Base-by-base conservation (phyloP, 768 basidiomycete genomes). In the Heimioporus sp. region DNA sequence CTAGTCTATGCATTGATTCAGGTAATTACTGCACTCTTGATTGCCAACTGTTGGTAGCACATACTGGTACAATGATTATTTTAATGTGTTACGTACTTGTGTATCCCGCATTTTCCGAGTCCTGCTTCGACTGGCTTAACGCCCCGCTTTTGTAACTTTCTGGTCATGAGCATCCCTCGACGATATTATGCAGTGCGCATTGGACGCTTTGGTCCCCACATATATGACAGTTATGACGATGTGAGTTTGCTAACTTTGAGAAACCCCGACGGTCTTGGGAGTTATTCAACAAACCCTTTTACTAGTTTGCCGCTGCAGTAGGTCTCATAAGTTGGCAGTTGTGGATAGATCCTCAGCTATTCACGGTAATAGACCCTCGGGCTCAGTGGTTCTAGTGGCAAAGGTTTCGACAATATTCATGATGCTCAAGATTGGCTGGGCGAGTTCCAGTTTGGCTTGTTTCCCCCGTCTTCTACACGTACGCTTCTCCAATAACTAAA, bases 181-280 rank as follows among this genome's bases (percentile, higher is more conserved):
- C 63, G 60, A 19, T 73, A 68, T 49, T 72, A 72, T 51, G 71
- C 72, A 6, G 71, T 72, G 24, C 68, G 63, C 36, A 62, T 65
- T 46, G 71, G 71, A 28, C 63, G 72, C 10, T 57, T 64, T 20
- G 71, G 71, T 43, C 54, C 71, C 3, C 61, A 60, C 12, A 55
- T 72, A 38, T 73, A 73, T 37, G 59, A 68, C 30, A 63, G 41
- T 31, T 64, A 60, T 46, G 10, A 42, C 10, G 60, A 67, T 49
- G 71, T 72, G 51, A 48, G 71, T 43, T 43, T 39, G 8, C 28
- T 16, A 43, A 4, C 31, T 16, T 38, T n/a, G 11, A 4, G 8
- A 16, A 35, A 24, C 24, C 35, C n/a, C 35, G 13, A 5, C 16
- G 10, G 12, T 31, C 34, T 32, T 17, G 13, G 16, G 32, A 38